Evolutionary conservation across 129 eudicot species (phyloP).

Genomic region (Flaveria ramosissima): DNA sequence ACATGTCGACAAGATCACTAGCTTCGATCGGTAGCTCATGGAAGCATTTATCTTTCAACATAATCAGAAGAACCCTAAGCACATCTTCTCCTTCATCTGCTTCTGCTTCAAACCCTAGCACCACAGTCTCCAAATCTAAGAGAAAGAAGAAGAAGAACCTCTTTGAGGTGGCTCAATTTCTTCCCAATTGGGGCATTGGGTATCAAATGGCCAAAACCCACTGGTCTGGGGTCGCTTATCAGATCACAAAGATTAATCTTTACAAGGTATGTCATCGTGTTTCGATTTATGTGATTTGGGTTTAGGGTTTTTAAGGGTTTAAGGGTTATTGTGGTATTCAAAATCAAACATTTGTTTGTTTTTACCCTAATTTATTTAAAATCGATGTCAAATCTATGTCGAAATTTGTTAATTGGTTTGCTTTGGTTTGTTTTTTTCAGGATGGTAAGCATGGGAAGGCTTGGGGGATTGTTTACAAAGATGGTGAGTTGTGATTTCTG

Average conservation of each 20-base stretch:
- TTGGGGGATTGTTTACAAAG: slow-evolving; percentile 70
- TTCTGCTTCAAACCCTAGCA: slow-evolving; percentile 31
- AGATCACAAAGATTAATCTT: slow-evolving; percentile 91
- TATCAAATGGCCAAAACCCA: slow-evolving; percentile 95
- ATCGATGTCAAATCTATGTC: not conserved
- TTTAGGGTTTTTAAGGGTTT: not conserved
- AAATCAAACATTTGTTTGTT: not conserved
- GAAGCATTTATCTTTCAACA: slow-evolving; percentile 27
- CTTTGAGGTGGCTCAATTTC: slow-evolving; percentile 81
- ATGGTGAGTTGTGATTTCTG: slow-evolving; percentile 50
- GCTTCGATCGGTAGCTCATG: slow-evolving; percentile 28
- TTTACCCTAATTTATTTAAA: not conserved
- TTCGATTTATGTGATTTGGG: not conserved
- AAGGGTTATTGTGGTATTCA: not conserved
- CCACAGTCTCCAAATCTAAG: slow-evolving; percentile 40
- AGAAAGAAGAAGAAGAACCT: slow-evolving; percentile 72
- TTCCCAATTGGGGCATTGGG: slow-evolving; percentile 96
- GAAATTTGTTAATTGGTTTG: not conserved
- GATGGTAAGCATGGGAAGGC: slow-evolving; percentile 86
- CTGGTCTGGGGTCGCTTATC: slow-evolving; percentile 82
- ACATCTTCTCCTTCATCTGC: slow-evolving; percentile 24
- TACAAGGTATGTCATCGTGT: slow-evolving; percentile 52
- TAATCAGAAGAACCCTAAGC: slow-evolving; percentile 21
- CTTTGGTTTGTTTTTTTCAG: slow-evolving; percentile 51
- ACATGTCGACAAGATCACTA: slow-evolving; percentile 37